Percentiles rank a stretch among this genome's conserved stretches.
phyloP scores from a whole-genome alignment of 2,329 filamentous ascomycete genomes.

The Fusarium multiceps region DNA sequence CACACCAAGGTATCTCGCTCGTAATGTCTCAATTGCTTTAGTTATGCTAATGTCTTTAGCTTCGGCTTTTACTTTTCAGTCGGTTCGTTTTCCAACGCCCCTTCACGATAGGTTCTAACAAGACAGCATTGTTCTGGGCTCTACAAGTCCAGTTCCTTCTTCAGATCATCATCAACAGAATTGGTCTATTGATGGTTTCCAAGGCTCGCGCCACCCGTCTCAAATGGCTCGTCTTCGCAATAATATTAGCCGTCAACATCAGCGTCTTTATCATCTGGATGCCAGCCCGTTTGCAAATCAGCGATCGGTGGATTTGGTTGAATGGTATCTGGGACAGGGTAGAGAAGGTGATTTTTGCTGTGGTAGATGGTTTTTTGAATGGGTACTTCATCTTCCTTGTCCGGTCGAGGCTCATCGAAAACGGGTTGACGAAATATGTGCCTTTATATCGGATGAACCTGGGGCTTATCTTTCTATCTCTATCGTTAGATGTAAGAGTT shows the following conservation, averaged over 20 bases:
- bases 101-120: background rate
- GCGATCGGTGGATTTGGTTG: conserved; percentile 54
- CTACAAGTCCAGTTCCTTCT: conserved; percentile 62
- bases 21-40: accelerated
- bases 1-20: conserved; percentile 26
- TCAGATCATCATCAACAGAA: conserved; percentile 66
- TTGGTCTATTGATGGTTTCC: conserved; percentile 58
- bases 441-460: conserved; percentile 54
- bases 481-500: conserved; percentile 42
- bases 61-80: conserved; percentile 42
- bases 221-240: conserved; percentile 57
- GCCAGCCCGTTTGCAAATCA: conserved; percentile 60
- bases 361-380: conserved; percentile 62
- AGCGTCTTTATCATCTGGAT: conserved; percentile 67
- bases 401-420: conserved; percentile 57
- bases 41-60: conserved; percentile 1
- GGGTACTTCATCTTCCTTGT: conserved; percentile 62
- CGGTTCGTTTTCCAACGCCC: conserved; percentile 9
- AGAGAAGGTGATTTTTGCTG: conserved; percentile 62
- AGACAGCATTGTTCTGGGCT: conserved; percentile 48
- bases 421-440: conserved; percentile 61
- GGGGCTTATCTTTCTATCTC: conserved; percentile 40
- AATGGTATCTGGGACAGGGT: conserved; percentile 65
- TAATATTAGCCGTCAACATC: conserved; percentile 63
- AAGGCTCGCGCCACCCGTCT: conserved; percentile 49